Conservation (phyloP, 768 basidiomycete species). For the Trametes villosa region DNA sequence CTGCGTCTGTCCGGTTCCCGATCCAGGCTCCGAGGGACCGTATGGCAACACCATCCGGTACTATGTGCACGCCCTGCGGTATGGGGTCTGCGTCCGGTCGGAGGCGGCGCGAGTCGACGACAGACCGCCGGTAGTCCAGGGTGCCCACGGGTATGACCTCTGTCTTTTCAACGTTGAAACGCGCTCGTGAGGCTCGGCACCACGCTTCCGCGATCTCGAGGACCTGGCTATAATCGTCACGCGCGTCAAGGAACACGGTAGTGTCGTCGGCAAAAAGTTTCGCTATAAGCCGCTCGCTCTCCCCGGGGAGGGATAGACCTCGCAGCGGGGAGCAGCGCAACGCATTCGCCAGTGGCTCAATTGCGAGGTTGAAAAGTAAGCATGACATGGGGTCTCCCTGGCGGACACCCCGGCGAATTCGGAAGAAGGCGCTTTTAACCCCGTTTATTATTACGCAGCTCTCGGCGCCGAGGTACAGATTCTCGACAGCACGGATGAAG, state of each 20-base stretch:
- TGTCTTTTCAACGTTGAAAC: background rate
- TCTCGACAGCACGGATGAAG: slow-evolving; percentile 25
- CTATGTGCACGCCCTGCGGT: background rate
- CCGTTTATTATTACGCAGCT: slow-evolving; percentile 43
- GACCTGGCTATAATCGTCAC: slow-evolving; percentile 34
- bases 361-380: slow-evolving; percentile 37
- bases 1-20: slow-evolving; percentile 14
- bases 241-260: slow-evolving; percentile 33
- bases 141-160: background rate
- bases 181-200: background rate
- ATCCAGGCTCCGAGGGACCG: slow-evolving; percentile 24
- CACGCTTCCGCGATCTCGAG: background rate
- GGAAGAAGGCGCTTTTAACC: slow-evolving; percentile 28
- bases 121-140: background rate
- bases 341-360: slow-evolving; percentile 35
- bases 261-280: slow-evolving; percentile 38
- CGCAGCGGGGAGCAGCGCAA: slow-evolving; percentile 22
- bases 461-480: slow-evolving; percentile 35
- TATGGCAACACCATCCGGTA: background rate
- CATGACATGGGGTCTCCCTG: slow-evolving; percentile 44
- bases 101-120: background rate
- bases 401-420: slow-evolving; percentile 37
- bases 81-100: background rate
- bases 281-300: slow-evolving; percentile 3
- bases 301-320: slow-evolving; percentile 26